Evolutionary conservation across 805 yeast genomes (phyloP), one percentile per base, ranked within the genome.

Genomic region (Huiozyma naganishii): DNA sequence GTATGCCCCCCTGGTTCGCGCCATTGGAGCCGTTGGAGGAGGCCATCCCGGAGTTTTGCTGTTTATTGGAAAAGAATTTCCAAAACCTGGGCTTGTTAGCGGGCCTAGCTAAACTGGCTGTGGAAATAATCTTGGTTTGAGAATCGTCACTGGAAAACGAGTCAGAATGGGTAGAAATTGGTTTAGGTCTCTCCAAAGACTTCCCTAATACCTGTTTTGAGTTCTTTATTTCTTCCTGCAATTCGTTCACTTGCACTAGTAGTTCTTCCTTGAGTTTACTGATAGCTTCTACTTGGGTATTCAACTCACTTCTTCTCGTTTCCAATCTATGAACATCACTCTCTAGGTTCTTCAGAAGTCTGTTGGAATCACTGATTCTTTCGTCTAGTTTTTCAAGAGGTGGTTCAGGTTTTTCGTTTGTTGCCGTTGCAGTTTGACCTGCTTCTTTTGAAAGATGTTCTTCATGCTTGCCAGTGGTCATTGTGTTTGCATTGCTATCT

Each of bases 31-130:
- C 9, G 11, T 8, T 11, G 33, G 33, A 30, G 33, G 9, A 9
- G 9, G 37, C 10, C 12, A 13, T 5, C 23, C 27, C 12, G 4
- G 29, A 29, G 39, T 5, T 30, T 29, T 32, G 32, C 23, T 41
- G 6, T 36, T 27, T 29, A 12, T 36, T 35, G 6, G 57, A 53
- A 35, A 63, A 62, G 5, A 57, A 46, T 40, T 60, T 63, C 67
- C 67, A 63, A 42, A 63, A 63, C 44, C 53, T 54, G 6, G 64
- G 62, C 42, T 57, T 59, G n/a, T 53, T 45, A 36, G 54, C 54
- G 29, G 53, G 50, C 38, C 54, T 52, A 29, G 45, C 57, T 7
- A 52, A 49, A 41, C 55, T 57, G 6, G 53, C 53, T 6, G 53
- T 51, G 37, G 51, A 50, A 13, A 57, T 40, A 41, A 51, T 52